Conservation (phyloP, 768 basidiomycete genomes). For the Dacryopinax spathularia region DNA sequence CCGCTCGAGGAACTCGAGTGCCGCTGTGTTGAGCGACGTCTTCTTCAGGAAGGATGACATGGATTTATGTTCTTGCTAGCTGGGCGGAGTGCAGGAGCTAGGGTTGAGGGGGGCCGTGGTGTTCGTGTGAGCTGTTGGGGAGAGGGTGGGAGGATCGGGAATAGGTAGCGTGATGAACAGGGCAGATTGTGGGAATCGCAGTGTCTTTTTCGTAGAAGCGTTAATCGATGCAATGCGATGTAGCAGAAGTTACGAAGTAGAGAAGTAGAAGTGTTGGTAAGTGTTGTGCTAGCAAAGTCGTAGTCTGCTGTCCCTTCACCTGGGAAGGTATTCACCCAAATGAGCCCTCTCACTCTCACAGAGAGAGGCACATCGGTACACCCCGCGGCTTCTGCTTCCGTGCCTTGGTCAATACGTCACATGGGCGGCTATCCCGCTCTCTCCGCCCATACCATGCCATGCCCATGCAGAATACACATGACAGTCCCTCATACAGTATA, state of each 20-base stretch:
- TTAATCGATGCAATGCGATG: too few species aligned
- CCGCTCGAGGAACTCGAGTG: constrained; percentile 40
- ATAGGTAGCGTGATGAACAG: too few species aligned
- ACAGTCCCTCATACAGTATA: background rate
- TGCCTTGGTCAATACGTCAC: background rate
- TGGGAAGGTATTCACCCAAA: background rate
- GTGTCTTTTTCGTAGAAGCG: too few species aligned
- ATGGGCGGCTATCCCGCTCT: background rate
- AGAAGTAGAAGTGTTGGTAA: background rate
- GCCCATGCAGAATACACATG: too few species aligned
- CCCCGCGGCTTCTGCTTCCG: constrained; percentile 4
- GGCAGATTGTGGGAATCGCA: too few species aligned
- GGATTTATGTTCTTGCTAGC: background rate
- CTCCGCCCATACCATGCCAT: too few species aligned
- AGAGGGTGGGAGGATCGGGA: too few species aligned
- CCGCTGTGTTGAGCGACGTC: constrained; percentile 18
- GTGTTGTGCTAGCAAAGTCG: background rate
- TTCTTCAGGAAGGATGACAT: background rate
- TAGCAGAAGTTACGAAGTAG: background rate
- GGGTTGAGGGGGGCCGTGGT: background rate
- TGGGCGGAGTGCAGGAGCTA: background rate
- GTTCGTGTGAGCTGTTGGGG: background rate
- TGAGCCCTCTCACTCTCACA: background rate
- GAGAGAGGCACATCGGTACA: too few species aligned
- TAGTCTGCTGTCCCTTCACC: background rate